Evolutionary conservation across 2,329 filamentous ascomycete genomes (phyloP), one percentile per base, ranked within the genome.

Genomic region (Penicillium sp.): DNA sequence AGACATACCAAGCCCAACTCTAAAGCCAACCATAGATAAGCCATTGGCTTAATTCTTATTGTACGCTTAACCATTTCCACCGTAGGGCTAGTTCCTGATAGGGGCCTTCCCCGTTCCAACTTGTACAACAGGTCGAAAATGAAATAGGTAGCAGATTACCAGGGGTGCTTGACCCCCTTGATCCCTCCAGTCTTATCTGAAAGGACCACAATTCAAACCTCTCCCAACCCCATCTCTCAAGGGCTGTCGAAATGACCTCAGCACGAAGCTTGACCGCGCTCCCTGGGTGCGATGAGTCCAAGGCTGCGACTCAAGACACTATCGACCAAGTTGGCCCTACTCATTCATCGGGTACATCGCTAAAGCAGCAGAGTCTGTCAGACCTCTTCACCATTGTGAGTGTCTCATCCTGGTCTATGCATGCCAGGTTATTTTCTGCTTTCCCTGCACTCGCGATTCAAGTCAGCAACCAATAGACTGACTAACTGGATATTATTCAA

Each of bases 321-420:
- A 19, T 29, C 21, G 7, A 23, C n/a, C 23, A 37, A 15, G 31
- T 29, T 17, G 47, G 43, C 29, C 0, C 38, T 50, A 6, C 29
- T 29, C 56, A 55, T 29, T 62, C 61, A 37, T 43, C 29, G 23
- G 41, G 57, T 38, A 67, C 62, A 10, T 61, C 65, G 9, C 56
- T 25, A 52, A 67, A 62, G 41, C 58, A 59, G 29, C 67, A 70
- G 59, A 68, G 62, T 27, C 45, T 69, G 25, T 71, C 68, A 10
- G 64, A 70, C 50, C 37, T 68, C 6, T 69, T 71, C 42, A 71
- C 68, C 2, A 71, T 71, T 42, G 68, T 71, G 49, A 52, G 56
- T 54, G 21, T 10, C 45, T 19, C 7, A n/a, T 27, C n/a, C 27
- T 10, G 2, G 19, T 4, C n/a, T 33, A 15, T 43, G 10, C 27